Base-by-base conservation (phyloP, 2,329 filamentous ascomycete genomes). In the Epichloe festucae region DNA sequence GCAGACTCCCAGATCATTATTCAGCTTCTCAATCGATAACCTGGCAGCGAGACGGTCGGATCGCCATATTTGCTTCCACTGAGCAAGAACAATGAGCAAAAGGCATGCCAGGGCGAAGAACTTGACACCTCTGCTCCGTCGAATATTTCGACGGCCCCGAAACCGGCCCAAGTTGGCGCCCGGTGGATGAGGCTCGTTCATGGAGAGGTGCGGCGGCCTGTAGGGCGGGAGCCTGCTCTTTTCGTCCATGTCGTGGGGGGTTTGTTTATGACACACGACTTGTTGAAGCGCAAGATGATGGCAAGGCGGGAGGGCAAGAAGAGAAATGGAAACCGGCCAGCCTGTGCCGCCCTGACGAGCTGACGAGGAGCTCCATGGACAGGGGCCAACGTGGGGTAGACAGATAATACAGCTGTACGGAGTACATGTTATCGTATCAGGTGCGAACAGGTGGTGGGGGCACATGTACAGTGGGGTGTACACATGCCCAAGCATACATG, bases 1-100 rank as follows among this genome's bases (percentile, higher is more conserved):
- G 64, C 82, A 85, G 2, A 72, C 74, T 15, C 68, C 69, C 21
- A 82, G 65, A 57, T 85, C 75, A 12, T 72, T 67, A 38, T 73
- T 66, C 21, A 86, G 68, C 58, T 72, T 75, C 45, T 74, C 65
- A 21, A 72, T 55, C 1, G 80, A 83, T 3, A 84, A 65, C 17
- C 62, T 62, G 17, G 67, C 60, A 17, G 56, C 54, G 1, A 58
- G 59, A 39, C 57, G 46, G 43, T 67, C 54, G 15, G 57, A 49
- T 34, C 52, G 49, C 61, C 58, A 61, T 4, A 74, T 56, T 54
- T 75, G 73, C 55, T 61, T 63, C 72, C 73, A 76, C 54, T 76
- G 73, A 0, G 72, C 69, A 50, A 72, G 70, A n/a, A 67, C 73
- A 44, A 76, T 73, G 54, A 79, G 75, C 34, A 65, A 65, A n/a